Evolutionary conservation across 208 protist species (phyloP).

Genomic region (Leishmania guyanensis): DNA sequence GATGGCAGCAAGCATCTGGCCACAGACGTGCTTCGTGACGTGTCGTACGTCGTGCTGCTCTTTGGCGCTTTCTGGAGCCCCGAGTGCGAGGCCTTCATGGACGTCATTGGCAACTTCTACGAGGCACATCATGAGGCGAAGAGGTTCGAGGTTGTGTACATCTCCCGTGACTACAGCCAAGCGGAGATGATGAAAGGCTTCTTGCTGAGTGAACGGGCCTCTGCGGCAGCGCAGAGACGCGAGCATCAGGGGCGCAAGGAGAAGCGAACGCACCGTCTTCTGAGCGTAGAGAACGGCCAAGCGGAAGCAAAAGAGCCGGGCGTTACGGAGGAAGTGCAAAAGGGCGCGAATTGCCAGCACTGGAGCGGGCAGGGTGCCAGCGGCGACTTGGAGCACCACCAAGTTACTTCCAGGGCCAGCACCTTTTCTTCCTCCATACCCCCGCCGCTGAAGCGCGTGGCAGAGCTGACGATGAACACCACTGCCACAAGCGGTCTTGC

Average conservation of each 20-base stretch:
- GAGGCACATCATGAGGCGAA: slow-evolving; percentile 24
- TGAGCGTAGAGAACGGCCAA: background rate
- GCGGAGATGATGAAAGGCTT: slow-evolving; percentile 29
- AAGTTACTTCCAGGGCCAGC: background rate
- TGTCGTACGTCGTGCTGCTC: slow-evolving; percentile 35
- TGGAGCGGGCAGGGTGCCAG: background rate
- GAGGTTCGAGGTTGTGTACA: slow-evolving; percentile 28
- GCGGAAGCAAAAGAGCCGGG: background rate
- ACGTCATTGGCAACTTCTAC: slow-evolving; percentile 32
- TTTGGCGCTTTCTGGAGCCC: slow-evolving; percentile 36
- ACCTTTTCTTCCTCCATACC: slow-evolving; percentile 5
- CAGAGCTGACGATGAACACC: slow-evolving; percentile 14
- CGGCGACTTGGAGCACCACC: background rate
- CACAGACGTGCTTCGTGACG: slow-evolving; percentile 23
- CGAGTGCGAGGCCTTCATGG: slow-evolving; percentile 22
- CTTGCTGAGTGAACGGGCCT: slow-evolving; percentile 11
- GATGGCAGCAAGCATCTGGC: slow-evolving; percentile 30
- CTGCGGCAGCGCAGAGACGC: background rate
- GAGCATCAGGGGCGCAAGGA: slow-evolving; percentile 7
- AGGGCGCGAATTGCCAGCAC: background rate
- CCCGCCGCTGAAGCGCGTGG: slow-evolving; percentile 26
- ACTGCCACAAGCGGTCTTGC: background rate
- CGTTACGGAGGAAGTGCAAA: too few species aligned
- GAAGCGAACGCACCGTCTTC: background rate
- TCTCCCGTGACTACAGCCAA: slow-evolving; percentile 30